phyloP scores from a whole-genome alignment of 768 basidiomycete genomes.

The Tremella mesenterica region DNA sequence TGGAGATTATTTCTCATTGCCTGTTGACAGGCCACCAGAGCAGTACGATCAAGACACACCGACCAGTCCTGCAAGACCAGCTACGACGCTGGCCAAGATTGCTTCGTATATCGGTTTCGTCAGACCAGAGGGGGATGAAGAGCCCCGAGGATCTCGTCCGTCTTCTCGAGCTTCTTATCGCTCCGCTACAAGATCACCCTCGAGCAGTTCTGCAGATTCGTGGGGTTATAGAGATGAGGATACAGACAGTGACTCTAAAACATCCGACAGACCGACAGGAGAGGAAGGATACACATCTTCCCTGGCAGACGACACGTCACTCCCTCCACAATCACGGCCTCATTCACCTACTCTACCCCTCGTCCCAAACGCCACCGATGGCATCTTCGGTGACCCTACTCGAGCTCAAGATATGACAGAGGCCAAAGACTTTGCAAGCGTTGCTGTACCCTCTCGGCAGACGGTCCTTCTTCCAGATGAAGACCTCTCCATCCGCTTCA shows the following conservation, averaged over 20 bases:
- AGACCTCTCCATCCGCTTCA: conserved; percentile 74
- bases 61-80: conserved; percentile 17
- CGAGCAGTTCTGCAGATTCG: conserved; percentile 32
- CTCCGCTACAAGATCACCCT: conserved; percentile 9
- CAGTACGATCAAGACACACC: neutral
- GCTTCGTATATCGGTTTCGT: conserved; percentile 36
- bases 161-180: conserved; percentile 15
- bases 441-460: conserved; percentile 52
- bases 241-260: conserved; percentile 27
- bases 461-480: conserved; percentile 79
- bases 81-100: conserved; percentile 24
- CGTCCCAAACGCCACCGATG: conserved; percentile 32
- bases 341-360: conserved; percentile 41
- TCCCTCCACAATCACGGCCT: conserved; percentile 44
- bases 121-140: conserved; percentile 30
- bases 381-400: conserved; percentile 39
- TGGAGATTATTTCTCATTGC: conserved; percentile 1
- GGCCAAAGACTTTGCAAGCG: conserved; percentile 30
- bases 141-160: conserved; percentile 24
- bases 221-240: conserved; percentile 43
- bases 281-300: conserved; percentile 43
- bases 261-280: conserved; percentile 30
- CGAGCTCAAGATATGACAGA: conserved; percentile 15
- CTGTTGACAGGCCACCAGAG: neutral
- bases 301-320: conserved; percentile 42